phyloP scores from a whole-genome alignment of 2,329 filamentous ascomycete genomes.

The Leptodontidium sp. region DNA sequence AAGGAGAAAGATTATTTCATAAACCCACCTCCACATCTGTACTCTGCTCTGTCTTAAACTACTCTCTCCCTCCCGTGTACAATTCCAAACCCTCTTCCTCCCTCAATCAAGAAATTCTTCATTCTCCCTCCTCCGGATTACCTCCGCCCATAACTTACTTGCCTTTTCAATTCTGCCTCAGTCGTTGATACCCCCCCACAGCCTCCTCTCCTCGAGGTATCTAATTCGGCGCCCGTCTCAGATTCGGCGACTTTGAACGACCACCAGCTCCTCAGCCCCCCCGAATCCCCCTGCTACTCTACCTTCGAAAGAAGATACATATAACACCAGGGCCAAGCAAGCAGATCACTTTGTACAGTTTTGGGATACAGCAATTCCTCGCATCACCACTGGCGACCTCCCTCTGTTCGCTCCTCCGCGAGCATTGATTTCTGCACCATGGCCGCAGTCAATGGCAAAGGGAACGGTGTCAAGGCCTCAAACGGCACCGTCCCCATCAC shows the following conservation, averaged over 20 bases:
- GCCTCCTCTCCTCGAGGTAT: conserved; percentile 13
- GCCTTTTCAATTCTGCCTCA: conserved; percentile 16
- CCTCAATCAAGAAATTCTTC: conserved; percentile 4
- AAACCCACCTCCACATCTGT: background rate
- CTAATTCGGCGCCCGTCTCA: conserved; percentile 24
- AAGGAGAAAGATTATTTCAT: background rate
- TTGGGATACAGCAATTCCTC: conserved; percentile 22
- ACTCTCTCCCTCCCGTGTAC: background rate
- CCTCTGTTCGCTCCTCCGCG: conserved; percentile 39
- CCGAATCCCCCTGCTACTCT: conserved; percentile 19
- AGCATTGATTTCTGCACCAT: conserved; percentile 50
- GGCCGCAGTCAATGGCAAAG: conserved; percentile 55
- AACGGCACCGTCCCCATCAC: conserved; percentile 56
- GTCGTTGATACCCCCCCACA: conserved; percentile 20
- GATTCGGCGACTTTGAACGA: conserved; percentile 23
- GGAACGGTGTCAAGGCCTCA: conserved; percentile 45
- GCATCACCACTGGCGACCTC: conserved; percentile 38
- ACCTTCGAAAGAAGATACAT: conserved; percentile 7
- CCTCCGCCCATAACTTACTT: background rate
- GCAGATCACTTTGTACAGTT: conserved; percentile 14
- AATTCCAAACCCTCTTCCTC: background rate
- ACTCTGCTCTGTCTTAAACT: too few relatives aligned
- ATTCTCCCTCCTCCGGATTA: conserved; percentile 6
- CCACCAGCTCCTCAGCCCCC: conserved; percentile 14
- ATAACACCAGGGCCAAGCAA: conserved; percentile 23